Conservation (phyloP, 352 stramenopile species). For the Phytophthora vignae region DNA sequence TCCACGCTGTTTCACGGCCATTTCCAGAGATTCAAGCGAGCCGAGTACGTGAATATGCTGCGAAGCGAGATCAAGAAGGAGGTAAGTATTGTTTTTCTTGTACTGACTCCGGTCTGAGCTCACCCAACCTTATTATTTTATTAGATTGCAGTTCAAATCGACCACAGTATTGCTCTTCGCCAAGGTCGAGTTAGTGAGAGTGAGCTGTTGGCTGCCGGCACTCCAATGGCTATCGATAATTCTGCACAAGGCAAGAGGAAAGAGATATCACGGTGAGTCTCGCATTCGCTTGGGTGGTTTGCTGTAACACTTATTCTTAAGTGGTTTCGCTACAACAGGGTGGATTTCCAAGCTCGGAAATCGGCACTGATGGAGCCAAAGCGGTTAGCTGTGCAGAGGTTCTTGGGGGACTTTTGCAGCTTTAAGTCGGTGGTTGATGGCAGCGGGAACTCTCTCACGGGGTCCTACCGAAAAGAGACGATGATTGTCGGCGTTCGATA, state of each 20-base stretch:
- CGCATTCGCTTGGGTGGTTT: not conserved
- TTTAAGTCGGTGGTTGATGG: constrained; percentile 48
- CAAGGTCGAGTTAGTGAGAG: constrained; percentile 37
- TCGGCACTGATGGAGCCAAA: constrained; percentile 57
- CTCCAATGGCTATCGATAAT: constrained; percentile 5
- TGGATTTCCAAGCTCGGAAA: constrained; percentile 65
- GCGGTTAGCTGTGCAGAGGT: constrained; percentile 39
- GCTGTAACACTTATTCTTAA: not conserved
- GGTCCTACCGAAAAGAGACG: constrained; percentile 40
- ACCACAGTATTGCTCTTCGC: constrained; percentile 51
- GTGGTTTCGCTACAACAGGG: constrained; percentile 21
- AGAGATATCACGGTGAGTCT: constrained; percentile 48
- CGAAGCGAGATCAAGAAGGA: constrained; percentile 79
- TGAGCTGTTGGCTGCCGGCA: constrained; percentile 19
- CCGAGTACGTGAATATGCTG: constrained; percentile 69
- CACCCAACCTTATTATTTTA: not conserved
- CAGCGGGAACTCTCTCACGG: not conserved
- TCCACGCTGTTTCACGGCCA: constrained; percentile 76
- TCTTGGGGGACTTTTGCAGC: constrained; percentile 66
- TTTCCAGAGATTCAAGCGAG: constrained; percentile 67
- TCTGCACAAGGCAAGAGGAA: constrained; percentile 22
- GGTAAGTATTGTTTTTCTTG: constrained; percentile 28
- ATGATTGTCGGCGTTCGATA: constrained; percentile 66
- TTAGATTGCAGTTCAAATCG: constrained; percentile 72
- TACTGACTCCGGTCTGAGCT: not conserved